These are phyloP conservation scores for Cicer yamashitae DNA, from an alignment of 306 rosid species.

Conservation along the genomic window DNA sequence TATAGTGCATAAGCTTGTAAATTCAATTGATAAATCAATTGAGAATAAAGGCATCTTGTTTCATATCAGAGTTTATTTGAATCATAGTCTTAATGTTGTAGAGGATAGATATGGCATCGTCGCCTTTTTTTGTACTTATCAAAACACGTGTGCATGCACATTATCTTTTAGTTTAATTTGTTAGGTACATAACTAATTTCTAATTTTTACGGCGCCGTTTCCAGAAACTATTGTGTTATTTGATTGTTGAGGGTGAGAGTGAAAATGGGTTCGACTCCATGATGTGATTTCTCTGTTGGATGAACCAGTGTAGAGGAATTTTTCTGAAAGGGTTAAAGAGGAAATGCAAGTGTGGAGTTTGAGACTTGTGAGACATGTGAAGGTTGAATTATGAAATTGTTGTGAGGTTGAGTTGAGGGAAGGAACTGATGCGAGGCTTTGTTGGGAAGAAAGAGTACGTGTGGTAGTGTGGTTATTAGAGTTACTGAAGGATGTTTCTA, in stretches of 20 bases:
- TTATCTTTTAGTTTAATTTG: no score
- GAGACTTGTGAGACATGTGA: constrained; percentile 56
- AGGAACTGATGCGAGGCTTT: constrained; percentile 64
- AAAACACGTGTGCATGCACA: not conserved
- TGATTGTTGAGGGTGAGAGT: constrained; percentile 34
- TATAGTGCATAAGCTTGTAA: constrained; percentile 23
- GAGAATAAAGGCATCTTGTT: constrained; percentile 20
- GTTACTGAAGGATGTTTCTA: constrained; percentile 44
- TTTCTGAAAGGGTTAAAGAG: constrained; percentile 62
- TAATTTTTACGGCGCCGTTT: constrained; percentile 74
- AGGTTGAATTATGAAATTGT: constrained; percentile 31
- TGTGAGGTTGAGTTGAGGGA: constrained; percentile 55
- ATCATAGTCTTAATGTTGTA: constrained; percentile 6
- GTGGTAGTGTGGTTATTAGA: constrained; percentile 18
- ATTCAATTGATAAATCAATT: constrained; percentile 13
- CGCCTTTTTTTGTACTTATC: constrained; percentile 15
- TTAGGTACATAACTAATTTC: no score
- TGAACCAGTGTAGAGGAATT: constrained; percentile 74
- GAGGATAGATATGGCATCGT: constrained; percentile 4
- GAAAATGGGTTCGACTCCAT: constrained; percentile 52
- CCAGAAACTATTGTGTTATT: constrained; percentile 54
- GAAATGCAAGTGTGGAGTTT: constrained; percentile 61
- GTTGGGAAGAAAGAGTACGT: constrained; percentile 50
- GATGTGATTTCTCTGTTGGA: constrained; percentile 73
- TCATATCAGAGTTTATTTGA: constrained; percentile 34